A percentile compares a stretch with the other conserved stretches of the same genome.
These are phyloP conservation scores for Colletotrichum aenigma DNA, from an alignment of 2,329 filamentous ascomycete genomes.

Conservation along the genomic window DNA sequence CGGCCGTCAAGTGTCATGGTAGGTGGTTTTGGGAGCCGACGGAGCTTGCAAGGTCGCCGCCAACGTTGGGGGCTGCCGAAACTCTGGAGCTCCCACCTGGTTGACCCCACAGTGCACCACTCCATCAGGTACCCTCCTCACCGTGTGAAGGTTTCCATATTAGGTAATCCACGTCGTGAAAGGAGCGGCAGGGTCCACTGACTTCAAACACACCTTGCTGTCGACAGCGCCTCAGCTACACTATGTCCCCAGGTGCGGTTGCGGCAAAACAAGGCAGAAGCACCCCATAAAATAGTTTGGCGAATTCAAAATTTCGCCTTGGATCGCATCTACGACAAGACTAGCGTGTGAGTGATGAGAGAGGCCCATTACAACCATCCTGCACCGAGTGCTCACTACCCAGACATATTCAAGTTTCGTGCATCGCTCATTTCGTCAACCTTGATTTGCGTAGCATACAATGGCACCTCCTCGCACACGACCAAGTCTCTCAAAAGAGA, in stretches of 20 bases:
- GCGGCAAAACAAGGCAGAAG: neutral
- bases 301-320: neutral
- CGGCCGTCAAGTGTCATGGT: neutral
- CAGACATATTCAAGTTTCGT: neutral
- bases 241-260: neutral
- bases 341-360: neutral
- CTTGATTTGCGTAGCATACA: neutral
- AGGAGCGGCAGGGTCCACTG: neutral
- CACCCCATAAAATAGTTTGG: neutral
- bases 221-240: neutral
- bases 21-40: neutral
- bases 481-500: slow-evolving; percentile 69
- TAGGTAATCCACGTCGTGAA: neutral
- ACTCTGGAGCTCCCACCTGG: neutral
- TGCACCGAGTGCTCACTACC: neutral
- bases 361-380: neutral
- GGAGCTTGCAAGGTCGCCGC: neutral
- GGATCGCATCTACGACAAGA: neutral
- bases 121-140: neutral
- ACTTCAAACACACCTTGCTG: neutral
- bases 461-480: slow-evolving; percentile 28
- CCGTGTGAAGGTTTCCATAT: neutral
- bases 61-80: neutral
- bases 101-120: neutral
- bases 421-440: neutral